phyloP scores from a whole-genome alignment of 2,329 filamentous ascomycete species.

The Exserohilum turcica region DNA sequence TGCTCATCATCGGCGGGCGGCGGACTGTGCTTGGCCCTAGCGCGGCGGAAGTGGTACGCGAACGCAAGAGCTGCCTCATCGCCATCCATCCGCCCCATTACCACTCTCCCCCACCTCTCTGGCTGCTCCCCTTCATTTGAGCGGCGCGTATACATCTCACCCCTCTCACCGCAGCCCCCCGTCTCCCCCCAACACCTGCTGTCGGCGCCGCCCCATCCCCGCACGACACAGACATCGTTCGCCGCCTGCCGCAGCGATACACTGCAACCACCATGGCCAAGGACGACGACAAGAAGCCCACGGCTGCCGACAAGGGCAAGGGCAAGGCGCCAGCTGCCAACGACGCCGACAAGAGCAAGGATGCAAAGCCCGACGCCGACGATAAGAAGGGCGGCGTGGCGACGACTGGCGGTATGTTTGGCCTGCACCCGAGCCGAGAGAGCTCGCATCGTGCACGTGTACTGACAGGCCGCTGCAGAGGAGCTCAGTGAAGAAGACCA shows the following conservation, averaged over 20 bases:
- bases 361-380: constrained; percentile 71
- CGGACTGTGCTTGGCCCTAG: constrained; percentile 30
- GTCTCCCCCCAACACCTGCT: background rate
- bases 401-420: constrained; percentile 59
- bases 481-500: constrained; percentile 98
- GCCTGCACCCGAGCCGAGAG: constrained; percentile 17
- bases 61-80: constrained; percentile 38
- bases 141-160: constrained; percentile 4
- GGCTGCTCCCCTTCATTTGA: constrained; percentile 16
- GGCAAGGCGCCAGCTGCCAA: constrained; percentile 77
- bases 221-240: constrained; percentile 29
- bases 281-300: constrained; percentile 83
- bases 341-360: constrained; percentile 63
- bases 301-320: constrained; percentile 92
- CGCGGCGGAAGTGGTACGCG: constrained; percentile 22
- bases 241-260: constrained; percentile 44
- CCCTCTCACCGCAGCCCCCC: background rate
- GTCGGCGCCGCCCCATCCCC: constrained; percentile 20
- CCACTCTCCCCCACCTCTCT: constrained; percentile 19
- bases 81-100: constrained; percentile 33
- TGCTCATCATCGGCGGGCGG: constrained; percentile 26
- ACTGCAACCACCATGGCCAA: constrained; percentile 74
- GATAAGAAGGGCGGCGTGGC: constrained; percentile 77
- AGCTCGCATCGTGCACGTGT: constrained; percentile 22
- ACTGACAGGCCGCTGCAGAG: constrained; percentile 61